Evolutionary conservation across 768 basidiomycete species (phyloP).

Genomic region (Strobilomyces echinocephalus): DNA sequence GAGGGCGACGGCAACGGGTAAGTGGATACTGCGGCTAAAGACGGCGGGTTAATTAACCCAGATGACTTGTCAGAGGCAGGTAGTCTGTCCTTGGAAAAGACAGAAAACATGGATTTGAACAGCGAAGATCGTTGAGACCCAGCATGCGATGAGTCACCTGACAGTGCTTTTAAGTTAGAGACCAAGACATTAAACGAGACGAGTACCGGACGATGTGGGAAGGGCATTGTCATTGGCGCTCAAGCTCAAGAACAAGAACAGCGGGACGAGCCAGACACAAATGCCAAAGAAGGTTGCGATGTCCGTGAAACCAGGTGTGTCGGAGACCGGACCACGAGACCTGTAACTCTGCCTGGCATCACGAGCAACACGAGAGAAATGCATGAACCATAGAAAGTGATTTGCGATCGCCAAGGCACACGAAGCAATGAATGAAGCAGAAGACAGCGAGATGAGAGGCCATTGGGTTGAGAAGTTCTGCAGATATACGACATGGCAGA

Average conservation of each 20-base stretch:
- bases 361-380: conserved; percentile 74
- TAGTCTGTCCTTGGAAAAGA: conserved; percentile 37
- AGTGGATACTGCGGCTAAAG: conserved; percentile 19
- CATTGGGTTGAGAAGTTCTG: conserved; percentile 87
- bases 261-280: conserved; percentile 84
- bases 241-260: conserved; percentile 93
- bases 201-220: conserved; percentile 59
- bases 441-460: conserved; percentile 92
- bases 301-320: conserved; percentile 55
- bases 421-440: conserved; percentile 77
- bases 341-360: conserved; percentile 50
- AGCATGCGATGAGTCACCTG: conserved; percentile 22
- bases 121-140: conserved; percentile 49
- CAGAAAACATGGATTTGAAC: conserved; percentile 59
- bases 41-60: conserved; percentile 66
- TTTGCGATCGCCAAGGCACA: conserved; percentile 81
- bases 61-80: conserved; percentile 50
- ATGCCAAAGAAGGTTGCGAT: conserved; percentile 80
- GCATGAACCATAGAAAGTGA: conserved; percentile 96
- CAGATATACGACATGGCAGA: conserved; percentile 84
- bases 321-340: conserved; percentile 38
- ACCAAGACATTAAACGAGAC: not conserved
- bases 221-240: conserved; percentile 97
- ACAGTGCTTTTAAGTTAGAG: not conserved
- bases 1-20: conserved; percentile 31